phyloP scores from a whole-genome alignment of 2,329 filamentous ascomycete genomes.

The Cladophialophora immunda region DNA sequence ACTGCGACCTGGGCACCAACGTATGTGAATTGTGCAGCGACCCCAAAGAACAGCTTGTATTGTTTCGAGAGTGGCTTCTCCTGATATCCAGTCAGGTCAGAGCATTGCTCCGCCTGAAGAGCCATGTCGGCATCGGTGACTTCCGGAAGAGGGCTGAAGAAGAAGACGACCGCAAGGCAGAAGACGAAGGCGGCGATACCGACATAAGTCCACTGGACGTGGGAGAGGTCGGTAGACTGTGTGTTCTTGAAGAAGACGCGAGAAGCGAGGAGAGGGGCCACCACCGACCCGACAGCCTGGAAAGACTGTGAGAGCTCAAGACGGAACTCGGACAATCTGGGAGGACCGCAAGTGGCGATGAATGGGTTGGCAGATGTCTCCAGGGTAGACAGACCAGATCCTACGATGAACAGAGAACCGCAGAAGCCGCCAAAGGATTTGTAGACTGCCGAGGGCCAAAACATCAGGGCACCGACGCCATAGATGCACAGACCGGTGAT shows the following conservation, averaged over 20 bases:
- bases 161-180: conserved; percentile 71
- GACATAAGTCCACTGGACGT: conserved; percentile 84
- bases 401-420: conserved; percentile 72
- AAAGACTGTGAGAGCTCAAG: conserved; percentile 81
- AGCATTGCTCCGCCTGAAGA: conserved; percentile 60
- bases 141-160: conserved; percentile 73
- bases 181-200: conserved; percentile 78
- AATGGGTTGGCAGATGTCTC: conserved; percentile 83
- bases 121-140: conserved; percentile 76
- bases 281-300: conserved; percentile 77
- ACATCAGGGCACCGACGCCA: conserved; percentile 78
- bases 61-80: conserved; percentile 73
- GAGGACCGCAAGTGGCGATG: conserved; percentile 78
- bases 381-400: conserved; percentile 75
- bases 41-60: conserved; percentile 78
- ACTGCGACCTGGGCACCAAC: conserved; percentile 61
- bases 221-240: conserved; percentile 67
- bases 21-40: conserved; percentile 81
- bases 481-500: conserved; percentile 77
- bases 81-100: conserved; percentile 49
- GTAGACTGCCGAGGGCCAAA: conserved; percentile 82
- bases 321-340: conserved; percentile 77
- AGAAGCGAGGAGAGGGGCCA: conserved; percentile 76
- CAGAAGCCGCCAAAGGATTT: conserved; percentile 79
- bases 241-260: conserved; percentile 70